Evolutionary conservation across 768 basidiomycete genomes (phyloP).

Genomic region (Lentinula sp.): DNA sequence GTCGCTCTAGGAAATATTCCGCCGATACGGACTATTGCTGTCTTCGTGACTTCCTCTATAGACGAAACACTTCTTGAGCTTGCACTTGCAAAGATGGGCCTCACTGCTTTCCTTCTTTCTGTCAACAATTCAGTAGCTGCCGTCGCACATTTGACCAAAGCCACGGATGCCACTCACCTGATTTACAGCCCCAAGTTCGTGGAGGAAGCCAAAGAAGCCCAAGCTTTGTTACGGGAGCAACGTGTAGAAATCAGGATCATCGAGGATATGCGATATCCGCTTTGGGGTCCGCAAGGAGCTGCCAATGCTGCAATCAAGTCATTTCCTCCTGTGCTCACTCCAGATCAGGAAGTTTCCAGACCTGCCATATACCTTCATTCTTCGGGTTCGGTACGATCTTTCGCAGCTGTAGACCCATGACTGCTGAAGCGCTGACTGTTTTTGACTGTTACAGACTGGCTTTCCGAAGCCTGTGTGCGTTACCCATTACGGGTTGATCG

Average conservation of each 20-base stretch:
- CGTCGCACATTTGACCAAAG: slow-evolving; percentile 33
- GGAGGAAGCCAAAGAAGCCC: slow-evolving; percentile 24
- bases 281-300: slow-evolving; percentile 33
- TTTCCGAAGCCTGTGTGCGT: slow-evolving; percentile 37
- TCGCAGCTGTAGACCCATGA: background rate
- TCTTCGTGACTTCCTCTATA: slow-evolving; percentile 30
- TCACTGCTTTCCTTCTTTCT: slow-evolving; percentile 30
- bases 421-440: background rate
- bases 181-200: slow-evolving; percentile 32
- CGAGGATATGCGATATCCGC: slow-evolving; percentile 29
- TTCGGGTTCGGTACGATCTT: slow-evolving; percentile 26
- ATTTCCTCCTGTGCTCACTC: slow-evolving; percentile 19
- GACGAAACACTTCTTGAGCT: slow-evolving; percentile 36
- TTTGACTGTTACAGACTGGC: slow-evolving; percentile 26
- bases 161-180: slow-evolving; percentile 29
- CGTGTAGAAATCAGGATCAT: slow-evolving; percentile 15
- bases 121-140: slow-evolving; percentile 42
- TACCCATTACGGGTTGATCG: slow-evolving; percentile 28
- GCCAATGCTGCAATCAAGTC: slow-evolving; percentile 17
- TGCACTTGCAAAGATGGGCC: slow-evolving; percentile 32
- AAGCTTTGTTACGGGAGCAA: slow-evolving; percentile 17
- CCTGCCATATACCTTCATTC: slow-evolving; percentile 37
- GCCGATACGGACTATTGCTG: slow-evolving; percentile 26
- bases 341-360: slow-evolving; percentile 24
- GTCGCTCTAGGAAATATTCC: slow-evolving; percentile 18